Evolutionary conservation across 208 protist genomes (phyloP), one percentile per base, ranked within the genome.

Genomic region (Willaertia magna): DNA sequence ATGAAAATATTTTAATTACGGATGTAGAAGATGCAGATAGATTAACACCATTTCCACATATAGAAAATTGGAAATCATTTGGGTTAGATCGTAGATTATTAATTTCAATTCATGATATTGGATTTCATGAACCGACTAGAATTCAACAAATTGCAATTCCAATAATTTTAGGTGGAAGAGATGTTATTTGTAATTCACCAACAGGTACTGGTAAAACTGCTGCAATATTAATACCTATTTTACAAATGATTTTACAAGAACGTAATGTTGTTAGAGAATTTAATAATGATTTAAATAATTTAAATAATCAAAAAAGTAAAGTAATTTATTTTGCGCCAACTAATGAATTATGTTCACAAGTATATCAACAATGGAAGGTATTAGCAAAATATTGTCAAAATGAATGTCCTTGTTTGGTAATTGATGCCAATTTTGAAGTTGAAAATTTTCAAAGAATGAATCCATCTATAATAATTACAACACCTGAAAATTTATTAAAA

Each of bases 91-190:
- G 30, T 12, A 47, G 76, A 81, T 44, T 81, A 4, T 40, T 81
- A 39, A 51, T 16, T 51, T 4, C 76, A 4, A 42, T 81, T 2
- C 51, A 22, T 18, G 51, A 42, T 20, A 16, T 44, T 22, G 92
- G 93, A 67, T 99, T 95, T 89, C 94, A 89, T 14, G 92, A 91
- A 55, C 94, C 99, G 92, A 99, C 97, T 20, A 94, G 95, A 16
- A 97, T 99, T 85, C 98, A 99, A 90, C 88, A 90, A 44, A 94
- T 96, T 75, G 89, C 97, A 3, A 92, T 99, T 26, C 96, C 96
- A 44, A 92, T 97, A 46, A 93, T 97, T 0, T 90, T 99, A 9
- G 93, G 93, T 2, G 98, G 97, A 0, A 84, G 44, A 12, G 47
- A 84, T 84, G 18, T 84, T 34, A 4, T 84, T 84, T 48, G 85